Base-by-base conservation (phyloP, 371 early-diverging fungal genomes). In the Mucor plumbeus region DNA sequence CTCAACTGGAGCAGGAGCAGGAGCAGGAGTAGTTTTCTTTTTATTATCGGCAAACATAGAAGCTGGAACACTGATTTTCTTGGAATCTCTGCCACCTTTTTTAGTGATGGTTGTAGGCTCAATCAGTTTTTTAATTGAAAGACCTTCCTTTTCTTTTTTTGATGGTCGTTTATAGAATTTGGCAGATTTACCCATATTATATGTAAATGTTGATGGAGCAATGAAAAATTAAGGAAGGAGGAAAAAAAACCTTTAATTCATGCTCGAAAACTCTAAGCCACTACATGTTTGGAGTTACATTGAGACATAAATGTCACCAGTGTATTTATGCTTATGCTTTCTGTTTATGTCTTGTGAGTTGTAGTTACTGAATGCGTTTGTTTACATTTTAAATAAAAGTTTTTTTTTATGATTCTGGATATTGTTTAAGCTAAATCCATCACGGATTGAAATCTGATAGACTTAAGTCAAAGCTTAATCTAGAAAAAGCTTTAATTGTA, bases 91-190 rank as follows among this genome's bases (percentile, higher is more conserved):
- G 47, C 35, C 48, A 26, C 48, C 64, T 43, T 59, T 62, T 71
- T 75, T 70, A 31, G 64, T 65, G 38, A 75, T 76, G 13, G 71
- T 64, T 10, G 58, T 44, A 21, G 69, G 60, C 44, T 69, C 72
- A 4, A 70, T 72, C 0, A 73, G 11, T 35, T 79, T 80, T 21
- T 71, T 74, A n/a, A 87, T 59, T 1, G 79, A 69, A 13, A 70
- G 47, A 10, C 78, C 76, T 33, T 84, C 84, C 70, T 87, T 87
- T 61, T 87, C 83, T 68, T 87, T 87, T 58, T 82, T 81, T 11
- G 81, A 75, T 8, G 88, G 88, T 44, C 88, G 73, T 64, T 86
- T 86, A 64, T 86, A 85, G 59, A 87, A 86, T 66, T 87, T 87
- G 39, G 88, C 88, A 60, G 84, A 84, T 63, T 81, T 82, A 63